Evolutionary conservation across 192 early-diverging fungal species (phyloP).

Genomic region (Gonapodya sp.): DNA sequence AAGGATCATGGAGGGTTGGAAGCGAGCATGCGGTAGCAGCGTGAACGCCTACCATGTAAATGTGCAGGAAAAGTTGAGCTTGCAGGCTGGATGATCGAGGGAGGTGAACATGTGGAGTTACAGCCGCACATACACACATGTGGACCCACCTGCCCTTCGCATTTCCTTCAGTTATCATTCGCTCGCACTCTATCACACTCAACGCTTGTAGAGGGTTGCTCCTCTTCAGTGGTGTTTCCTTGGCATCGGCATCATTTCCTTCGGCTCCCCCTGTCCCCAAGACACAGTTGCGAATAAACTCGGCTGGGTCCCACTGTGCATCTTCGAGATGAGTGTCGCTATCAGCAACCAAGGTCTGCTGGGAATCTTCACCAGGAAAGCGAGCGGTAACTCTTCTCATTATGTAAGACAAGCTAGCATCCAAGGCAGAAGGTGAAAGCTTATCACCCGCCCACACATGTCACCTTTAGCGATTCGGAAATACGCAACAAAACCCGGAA

Average conservation of each 20-base stretch:
- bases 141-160: not conserved
- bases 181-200: not conserved
- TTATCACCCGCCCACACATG: not conserved
- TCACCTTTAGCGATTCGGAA: not conserved
- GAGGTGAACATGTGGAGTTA: not conserved
- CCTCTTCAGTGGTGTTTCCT: not conserved
- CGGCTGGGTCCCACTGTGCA: not conserved
- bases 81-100: not conserved
- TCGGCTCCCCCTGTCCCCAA: not conserved
- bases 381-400: not conserved
- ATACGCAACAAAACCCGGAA: not conserved
- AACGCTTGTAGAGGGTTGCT: not conserved
- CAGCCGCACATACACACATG: not conserved
- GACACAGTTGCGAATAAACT: not conserved
- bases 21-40: not conserved
- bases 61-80: not conserved
- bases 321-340: not conserved
- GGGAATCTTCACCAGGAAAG: not conserved
- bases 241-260: not conserved
- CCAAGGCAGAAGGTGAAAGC: not conserved
- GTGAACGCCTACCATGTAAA: not conserved
- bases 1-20: not conserved
- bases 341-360: not conserved
- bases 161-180: not conserved
- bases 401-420: not conserved